Base-by-base conservation (phyloP, 2,329 filamentous ascomycete species). In the Ophiocordyceps unilateralis region DNA sequence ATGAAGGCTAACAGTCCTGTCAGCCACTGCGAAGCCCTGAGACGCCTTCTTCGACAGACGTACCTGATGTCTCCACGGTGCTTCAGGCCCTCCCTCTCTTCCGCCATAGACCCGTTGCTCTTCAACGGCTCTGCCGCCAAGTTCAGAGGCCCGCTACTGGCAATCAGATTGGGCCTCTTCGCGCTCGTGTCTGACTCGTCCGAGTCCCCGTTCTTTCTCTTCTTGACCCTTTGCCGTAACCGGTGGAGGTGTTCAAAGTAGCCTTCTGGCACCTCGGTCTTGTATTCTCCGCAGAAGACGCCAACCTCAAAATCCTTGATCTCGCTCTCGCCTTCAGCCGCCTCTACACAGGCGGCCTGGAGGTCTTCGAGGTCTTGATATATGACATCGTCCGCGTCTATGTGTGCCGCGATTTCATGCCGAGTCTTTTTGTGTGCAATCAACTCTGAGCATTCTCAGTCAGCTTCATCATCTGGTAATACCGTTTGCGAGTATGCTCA, bases 211-310 rank as follows among this genome's bases (percentile, higher is more conserved):
- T 21, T 38, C 38, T 39, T 39, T 21, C 22, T 24, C 21, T 39
- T 39, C 38, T 24, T 39, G 6, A 14, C 21, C 58, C 84, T 78
- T 40, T 81, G 82, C 43, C 84, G 71, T 17, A 87, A 62, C 45
- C 71, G 66, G 60, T 84, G 80, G 5, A 93, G 68, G 53, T 86
- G 83, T 50, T 84, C 76, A 51, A 95, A 91, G 63, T 95, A 95
- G 32, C 74, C 78, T 7, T 78, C 72, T 1, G 81, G 74, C 2
- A 95, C 82, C 0, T 77, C 76, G 0, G 89, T 95, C 47, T 84
- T 70, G 60, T 95, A 95, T 49, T 78, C 76, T 39, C 89, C 89
- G 55, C 79, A 86, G 65, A 96, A 95, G 9, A 95, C 88, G 43
- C 89, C 88, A 2, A 93, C 78, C 57, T 96, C 89, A 50, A 95